A percentile compares a stretch with the other conserved stretches of the same genome.
Conservation (phyloP, 345 rosid species). For the Hibiscus trionum region DNA sequence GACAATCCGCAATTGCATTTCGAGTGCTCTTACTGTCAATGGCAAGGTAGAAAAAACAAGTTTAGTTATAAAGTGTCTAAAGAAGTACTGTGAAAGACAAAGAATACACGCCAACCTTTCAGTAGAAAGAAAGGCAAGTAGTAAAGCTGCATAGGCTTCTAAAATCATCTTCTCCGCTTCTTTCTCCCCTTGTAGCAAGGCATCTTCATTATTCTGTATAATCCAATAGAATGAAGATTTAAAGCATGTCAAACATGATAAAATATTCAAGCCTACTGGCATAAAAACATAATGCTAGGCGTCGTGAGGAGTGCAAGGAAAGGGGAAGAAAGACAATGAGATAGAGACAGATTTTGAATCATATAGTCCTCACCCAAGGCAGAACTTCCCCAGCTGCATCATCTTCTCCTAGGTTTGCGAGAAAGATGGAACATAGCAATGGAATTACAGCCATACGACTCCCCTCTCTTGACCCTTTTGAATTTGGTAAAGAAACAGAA, state of each 20-base stretch:
- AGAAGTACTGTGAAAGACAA: not conserved
- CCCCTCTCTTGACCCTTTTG: slow-evolving; percentile 41
- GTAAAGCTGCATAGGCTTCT: slow-evolving; percentile 91
- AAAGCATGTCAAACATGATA: slow-evolving; percentile 3
- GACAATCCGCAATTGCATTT: slow-evolving; percentile 60
- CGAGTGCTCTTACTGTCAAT: slow-evolving; percentile 62
- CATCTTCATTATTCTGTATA: slow-evolving; percentile 63
- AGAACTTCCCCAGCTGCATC: slow-evolving; percentile 53
- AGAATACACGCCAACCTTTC: slow-evolving; percentile 50
- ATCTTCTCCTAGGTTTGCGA: slow-evolving; percentile 60
- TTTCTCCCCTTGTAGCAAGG: slow-evolving; percentile 80
- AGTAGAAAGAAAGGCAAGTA: slow-evolving; percentile 97
- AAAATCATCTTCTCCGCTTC: slow-evolving; percentile 98
- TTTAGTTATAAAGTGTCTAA: not conserved
- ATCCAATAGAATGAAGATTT: slow-evolving; percentile 6
- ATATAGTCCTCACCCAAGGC: slow-evolving; percentile 51
- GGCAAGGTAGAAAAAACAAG: slow-evolving; percentile 12
- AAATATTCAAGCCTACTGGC: not conserved
- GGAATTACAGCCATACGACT: slow-evolving; percentile 56
- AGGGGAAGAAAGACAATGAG: not conserved
- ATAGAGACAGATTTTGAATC: not conserved
- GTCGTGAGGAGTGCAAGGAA: not conserved
- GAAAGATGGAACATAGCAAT: slow-evolving; percentile 77
- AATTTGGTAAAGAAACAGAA: slow-evolving; percentile 42
- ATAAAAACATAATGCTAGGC: not conserved